phyloP scores from a whole-genome alignment of 2,329 filamentous ascomycete genomes.

The Curvularia lunata region DNA sequence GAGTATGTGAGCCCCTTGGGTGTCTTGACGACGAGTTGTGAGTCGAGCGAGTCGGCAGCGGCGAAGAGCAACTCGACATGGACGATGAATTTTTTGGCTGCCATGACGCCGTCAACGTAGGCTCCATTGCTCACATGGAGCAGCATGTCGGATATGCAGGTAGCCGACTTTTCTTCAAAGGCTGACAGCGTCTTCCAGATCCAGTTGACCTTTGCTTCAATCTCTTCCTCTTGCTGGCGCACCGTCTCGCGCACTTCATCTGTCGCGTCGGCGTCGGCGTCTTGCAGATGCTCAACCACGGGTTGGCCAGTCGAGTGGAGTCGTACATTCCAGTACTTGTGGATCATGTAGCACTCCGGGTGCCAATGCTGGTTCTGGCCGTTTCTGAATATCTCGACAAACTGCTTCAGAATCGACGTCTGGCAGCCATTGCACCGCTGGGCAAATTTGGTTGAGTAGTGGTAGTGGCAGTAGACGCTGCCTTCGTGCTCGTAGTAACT shows the following conservation, averaged over 20 bases:
- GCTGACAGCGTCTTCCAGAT: conserved; percentile 98
- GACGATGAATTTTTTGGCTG: conserved; percentile 94
- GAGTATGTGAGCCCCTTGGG: conserved; percentile 89
- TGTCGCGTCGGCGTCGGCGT: conserved; percentile 62
- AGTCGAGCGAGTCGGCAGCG: conserved; percentile 84
- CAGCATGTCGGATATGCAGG: conserved; percentile 98
- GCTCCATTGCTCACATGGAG: conserved; percentile 97
- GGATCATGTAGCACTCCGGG: conserved; percentile 99
- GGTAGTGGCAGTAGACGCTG: conserved; percentile 96
- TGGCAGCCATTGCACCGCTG: conserved; percentile 96
- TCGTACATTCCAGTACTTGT: conserved; percentile 99
- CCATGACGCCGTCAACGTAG: conserved; percentile 91
- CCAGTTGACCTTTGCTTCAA: conserved; percentile 96
- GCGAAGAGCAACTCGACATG: conserved; percentile 93
- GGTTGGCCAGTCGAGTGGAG: conserved; percentile 59
- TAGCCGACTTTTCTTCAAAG: conserved; percentile 96
- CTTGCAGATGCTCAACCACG: conserved; percentile 43
- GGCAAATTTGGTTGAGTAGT: conserved; percentile 97
- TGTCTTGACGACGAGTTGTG: conserved; percentile 69
- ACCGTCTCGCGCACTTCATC: conserved; percentile 76
- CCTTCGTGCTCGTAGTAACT: conserved; percentile 99
- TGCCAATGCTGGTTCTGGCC: conserved; percentile 99
- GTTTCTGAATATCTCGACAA: conserved; percentile 98
- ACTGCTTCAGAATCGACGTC: conserved; percentile 96
- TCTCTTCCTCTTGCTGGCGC: conserved; percentile 84